Conservation (phyloP, 352 stramenopile species). For the Poterioochromonas sp. region DNA sequence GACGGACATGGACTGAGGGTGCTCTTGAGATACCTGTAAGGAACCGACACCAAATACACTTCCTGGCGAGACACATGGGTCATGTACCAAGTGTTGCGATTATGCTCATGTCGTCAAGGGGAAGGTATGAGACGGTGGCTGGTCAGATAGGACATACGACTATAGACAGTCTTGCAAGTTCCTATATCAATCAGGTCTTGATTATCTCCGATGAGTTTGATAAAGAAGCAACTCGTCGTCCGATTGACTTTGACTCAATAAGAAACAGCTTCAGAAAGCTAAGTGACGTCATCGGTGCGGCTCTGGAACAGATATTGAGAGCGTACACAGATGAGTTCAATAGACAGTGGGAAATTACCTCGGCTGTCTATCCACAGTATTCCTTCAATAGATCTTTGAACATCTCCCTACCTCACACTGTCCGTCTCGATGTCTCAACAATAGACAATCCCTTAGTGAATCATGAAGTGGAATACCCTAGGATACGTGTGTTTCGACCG, state of each 20-base stretch:
- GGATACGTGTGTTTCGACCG: slow-evolving; percentile 15
- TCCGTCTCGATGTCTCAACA: slow-evolving; percentile 5
- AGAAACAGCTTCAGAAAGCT: slow-evolving; percentile 1
- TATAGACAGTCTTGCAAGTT: slow-evolving; percentile 26
- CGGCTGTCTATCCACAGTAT: slow-evolving; percentile 10
- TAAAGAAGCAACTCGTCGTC: slow-evolving; percentile 29
- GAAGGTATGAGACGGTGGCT: slow-evolving; percentile 24
- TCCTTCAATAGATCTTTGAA: slow-evolving; percentile 8
- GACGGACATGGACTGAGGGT: slow-evolving; percentile 26
- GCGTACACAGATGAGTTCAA: slow-evolving; percentile 21
- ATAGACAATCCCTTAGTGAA: background rate
- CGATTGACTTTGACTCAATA: slow-evolving; percentile 27
- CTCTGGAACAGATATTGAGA: background rate
- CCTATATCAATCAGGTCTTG: slow-evolving; percentile 29
- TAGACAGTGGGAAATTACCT: slow-evolving; percentile 18
- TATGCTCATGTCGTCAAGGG: slow-evolving; percentile 24
- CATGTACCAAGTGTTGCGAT: slow-evolving; percentile 20
- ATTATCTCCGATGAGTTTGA: slow-evolving; percentile 25
- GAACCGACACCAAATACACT: slow-evolving; percentile 24
- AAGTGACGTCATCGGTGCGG: background rate
- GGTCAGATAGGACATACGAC: slow-evolving; percentile 29
- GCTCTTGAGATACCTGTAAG: slow-evolving; percentile 27
- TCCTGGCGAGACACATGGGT: slow-evolving; percentile 25
- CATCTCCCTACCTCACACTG: slow-evolving; percentile 8
- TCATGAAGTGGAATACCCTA: slow-evolving; percentile 16